phyloP scores from a whole-genome alignment of 306 rosid species.

The Geum urbanum region DNA sequence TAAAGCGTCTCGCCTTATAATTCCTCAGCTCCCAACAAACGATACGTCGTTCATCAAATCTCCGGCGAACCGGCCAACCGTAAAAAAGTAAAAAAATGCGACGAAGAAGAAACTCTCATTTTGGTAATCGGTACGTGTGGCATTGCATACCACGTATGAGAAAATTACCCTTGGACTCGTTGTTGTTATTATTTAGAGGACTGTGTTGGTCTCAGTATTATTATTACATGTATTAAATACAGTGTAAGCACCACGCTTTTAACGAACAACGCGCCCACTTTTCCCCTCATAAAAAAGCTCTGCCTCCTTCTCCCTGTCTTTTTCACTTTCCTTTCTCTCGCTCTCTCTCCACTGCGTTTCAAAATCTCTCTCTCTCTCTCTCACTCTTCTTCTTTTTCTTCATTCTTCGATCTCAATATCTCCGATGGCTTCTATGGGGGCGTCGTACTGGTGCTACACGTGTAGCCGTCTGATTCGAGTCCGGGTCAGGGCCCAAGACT shows the following conservation, averaged over 20 bases:
- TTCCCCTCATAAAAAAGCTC: neutral
- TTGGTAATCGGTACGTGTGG: neutral
- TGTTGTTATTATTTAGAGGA: neutral
- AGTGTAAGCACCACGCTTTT: constrained; percentile 23
- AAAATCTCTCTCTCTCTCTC: neutral
- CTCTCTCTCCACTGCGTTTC: neutral
- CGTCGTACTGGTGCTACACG: constrained; percentile 59
- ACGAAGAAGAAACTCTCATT: too few relatives aligned
- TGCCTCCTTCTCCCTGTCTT: neutral
- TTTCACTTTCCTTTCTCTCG: constrained; percentile 3
- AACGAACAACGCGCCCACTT: constrained; percentile 25
- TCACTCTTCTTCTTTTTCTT: too few relatives aligned
- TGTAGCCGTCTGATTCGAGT: constrained; percentile 46
- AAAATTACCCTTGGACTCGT: neutral
- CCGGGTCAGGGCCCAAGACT: constrained; percentile 35
- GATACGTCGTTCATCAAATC: neutral
- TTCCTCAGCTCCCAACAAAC: neutral
- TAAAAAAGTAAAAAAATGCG: neutral
- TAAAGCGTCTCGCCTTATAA: neutral
- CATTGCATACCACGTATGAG: neutral
- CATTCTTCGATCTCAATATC: too few relatives aligned
- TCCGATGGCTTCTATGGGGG: constrained; percentile 41
- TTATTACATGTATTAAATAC: too few relatives aligned
- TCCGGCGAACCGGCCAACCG: too few relatives aligned
- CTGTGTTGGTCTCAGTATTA: too few relatives aligned